Base-by-base conservation (phyloP, 768 basidiomycete species). In the Clitopilus hobsonii region DNA sequence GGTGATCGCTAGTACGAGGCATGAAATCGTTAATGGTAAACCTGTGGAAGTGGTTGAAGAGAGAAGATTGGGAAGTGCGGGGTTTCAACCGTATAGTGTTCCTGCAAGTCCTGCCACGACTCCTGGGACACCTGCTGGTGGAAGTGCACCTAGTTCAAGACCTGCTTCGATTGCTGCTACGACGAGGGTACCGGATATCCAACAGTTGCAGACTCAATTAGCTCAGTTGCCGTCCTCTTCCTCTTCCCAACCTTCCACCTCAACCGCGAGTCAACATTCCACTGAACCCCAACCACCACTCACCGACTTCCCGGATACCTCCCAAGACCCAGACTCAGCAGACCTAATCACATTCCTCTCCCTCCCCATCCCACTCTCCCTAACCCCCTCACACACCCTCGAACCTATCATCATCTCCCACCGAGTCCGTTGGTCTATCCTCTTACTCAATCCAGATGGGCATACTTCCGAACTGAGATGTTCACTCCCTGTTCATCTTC, bases 381-480 rank as follows among this genome's bases (percentile, higher is more conserved):
- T 78, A 10, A 86, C 87, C 5, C 89, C 93, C 0, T 84, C 88
- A 0, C 91, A 94, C 57, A 54, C 74, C 5, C 74, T 90, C 27
- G 88, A 90, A 56, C 94, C 94, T 0, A 84, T 95, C 53, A 71
- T 73, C 18, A 76, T 94, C 20, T 76, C 77, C 1, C 92, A 98
- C 70, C 86, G 89, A 49, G 80, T 98, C 61, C 81, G 87, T 32
- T 91, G 90, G 90, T 81, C 68, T 14, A 88, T 92, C 58, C 74
- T 85, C 52, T 88, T 95, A 64, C 78, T 77, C 58, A 98, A 98
- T 66, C 77, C 78, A 6, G 96, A 98, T 65, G 94, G 94, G 0
- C 96, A 98, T 66, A 87, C 85, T 2, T 95, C 93, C 7, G 94
- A 98, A 68, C 77, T 98, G n/a, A 85, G 94, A 14, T 98, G 96